phyloP scores from a whole-genome alignment of 805 yeast species.

The Saturnispora silvae region DNA sequence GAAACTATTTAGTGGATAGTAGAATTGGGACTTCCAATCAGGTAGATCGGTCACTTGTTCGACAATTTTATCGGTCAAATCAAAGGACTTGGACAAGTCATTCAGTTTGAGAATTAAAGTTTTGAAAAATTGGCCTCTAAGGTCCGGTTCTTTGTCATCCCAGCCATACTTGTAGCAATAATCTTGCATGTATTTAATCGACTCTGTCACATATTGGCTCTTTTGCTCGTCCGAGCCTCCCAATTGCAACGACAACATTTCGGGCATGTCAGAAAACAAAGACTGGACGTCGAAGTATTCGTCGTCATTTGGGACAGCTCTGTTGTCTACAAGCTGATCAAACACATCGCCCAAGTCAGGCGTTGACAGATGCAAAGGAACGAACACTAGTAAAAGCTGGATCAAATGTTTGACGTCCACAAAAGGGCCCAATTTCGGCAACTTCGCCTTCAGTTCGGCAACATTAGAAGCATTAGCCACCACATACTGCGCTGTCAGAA shows the following conservation, averaged over 20 bases:
- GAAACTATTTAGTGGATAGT: conserved; percentile 16
- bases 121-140: conserved; percentile 16
- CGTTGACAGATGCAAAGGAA: not conserved
- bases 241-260: not conserved
- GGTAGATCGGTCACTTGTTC: conserved; percentile 5
- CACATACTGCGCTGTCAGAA: conserved; percentile 2
- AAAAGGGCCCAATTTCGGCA: not conserved
- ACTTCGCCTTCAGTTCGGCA: not conserved
- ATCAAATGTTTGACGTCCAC: not conserved
- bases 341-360: not conserved
- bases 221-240: not conserved
- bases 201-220: not conserved
- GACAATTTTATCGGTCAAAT: conserved; percentile 2
- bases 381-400: not conserved
- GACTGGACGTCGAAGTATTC: not conserved
- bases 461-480: not conserved
- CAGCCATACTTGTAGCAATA: conserved; percentile 4
- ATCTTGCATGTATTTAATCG: not conserved
- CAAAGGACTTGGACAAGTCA: conserved; percentile 10
- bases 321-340: not conserved
- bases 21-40: conserved; percentile 18
- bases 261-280: not conserved
- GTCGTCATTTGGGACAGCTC: not conserved
- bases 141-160: not conserved
- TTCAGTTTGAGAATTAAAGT: conserved; percentile 16